Evolutionary conservation across 2,329 filamentous ascomycete species (phyloP).

Genomic region (Penicillium sp.): DNA sequence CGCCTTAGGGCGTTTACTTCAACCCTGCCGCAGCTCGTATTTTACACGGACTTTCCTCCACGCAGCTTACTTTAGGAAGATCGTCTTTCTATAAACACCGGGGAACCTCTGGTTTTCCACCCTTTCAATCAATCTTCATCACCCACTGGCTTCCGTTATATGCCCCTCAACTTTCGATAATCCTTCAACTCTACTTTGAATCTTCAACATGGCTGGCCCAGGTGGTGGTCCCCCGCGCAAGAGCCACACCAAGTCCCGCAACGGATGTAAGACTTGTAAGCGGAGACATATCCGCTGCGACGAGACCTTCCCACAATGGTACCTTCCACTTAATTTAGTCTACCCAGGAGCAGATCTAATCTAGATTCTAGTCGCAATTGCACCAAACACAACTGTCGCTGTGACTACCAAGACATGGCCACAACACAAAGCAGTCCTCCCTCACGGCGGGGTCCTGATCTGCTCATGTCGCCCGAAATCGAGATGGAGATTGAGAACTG

Average conservation of each 20-base stretch:
- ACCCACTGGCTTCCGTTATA: not conserved
- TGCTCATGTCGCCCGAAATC: constrained; percentile 85
- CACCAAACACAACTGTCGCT: constrained; percentile 97
- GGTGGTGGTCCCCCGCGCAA: constrained; percentile 86
- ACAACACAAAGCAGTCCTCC: constrained; percentile 57
- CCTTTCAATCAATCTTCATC: not conserved
- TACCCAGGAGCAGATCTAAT: constrained; percentile 9
- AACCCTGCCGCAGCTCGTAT: constrained; percentile 12
- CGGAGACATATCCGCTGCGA: constrained; percentile 96
- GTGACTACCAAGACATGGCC: constrained; percentile 91
- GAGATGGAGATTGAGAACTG: constrained; percentile 79
- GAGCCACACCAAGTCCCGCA: constrained; percentile 98
- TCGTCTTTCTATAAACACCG: constrained; percentile 3
- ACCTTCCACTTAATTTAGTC: constrained; percentile 37
- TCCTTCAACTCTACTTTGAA: not conserved
- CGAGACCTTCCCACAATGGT: constrained; percentile 98
- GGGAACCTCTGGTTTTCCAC: not conserved
- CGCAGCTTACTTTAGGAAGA: constrained; percentile 11
- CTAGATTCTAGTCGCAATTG: constrained; percentile 75
- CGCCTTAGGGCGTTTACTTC: not conserved
- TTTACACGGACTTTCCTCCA: constrained; percentile 14
- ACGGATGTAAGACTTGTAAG: constrained; percentile 98
- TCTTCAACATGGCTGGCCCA: constrained; percentile 74
- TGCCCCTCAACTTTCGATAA: not conserved
- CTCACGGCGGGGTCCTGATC: constrained; percentile 56